phyloP scores from a whole-genome alignment of 1,139 yeast genomes.

The Sugiyamaella pinicola region DNA sequence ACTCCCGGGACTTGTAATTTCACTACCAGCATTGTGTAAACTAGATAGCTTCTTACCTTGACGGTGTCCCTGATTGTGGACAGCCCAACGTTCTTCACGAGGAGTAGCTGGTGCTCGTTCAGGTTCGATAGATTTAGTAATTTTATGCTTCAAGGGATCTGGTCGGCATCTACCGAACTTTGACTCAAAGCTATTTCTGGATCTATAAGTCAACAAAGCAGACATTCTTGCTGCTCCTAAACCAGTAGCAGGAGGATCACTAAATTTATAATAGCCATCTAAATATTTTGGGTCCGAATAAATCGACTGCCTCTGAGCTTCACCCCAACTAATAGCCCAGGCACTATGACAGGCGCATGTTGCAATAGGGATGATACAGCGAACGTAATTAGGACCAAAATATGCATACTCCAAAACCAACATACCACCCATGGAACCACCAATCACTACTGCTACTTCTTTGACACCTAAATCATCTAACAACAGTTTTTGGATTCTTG shows the following conservation, averaged over 20 bases:
- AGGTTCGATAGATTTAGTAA: constrained; percentile 30
- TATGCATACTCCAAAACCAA: constrained; percentile 82
- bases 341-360: constrained; percentile 95
- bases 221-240: constrained; percentile 97
- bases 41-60: constrained; percentile 17
- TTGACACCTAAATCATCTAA: constrained; percentile 72
- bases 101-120: constrained; percentile 43
- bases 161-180: constrained; percentile 85
- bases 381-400: constrained; percentile 70
- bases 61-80: constrained; percentile 64
- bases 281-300: constrained; percentile 90
- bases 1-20: not conserved
- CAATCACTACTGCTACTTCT: constrained; percentile 80
- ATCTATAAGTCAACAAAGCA: constrained; percentile 87
- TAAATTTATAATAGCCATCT: constrained; percentile 79
- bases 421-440: constrained; percentile 99
- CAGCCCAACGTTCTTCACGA: constrained; percentile 58
- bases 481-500: constrained; percentile 71
- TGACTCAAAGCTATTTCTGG: constrained; percentile 86
- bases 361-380: constrained; percentile 78
- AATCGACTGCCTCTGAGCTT: constrained; percentile 93
- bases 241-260: constrained; percentile 83
- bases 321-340: constrained; percentile 99
- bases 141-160: constrained; percentile 46
- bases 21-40: not conserved